Evolutionary conservation across 1,284 basidiomycete genomes (phyloP).

Genomic region (Fomes fomentarius): DNA sequence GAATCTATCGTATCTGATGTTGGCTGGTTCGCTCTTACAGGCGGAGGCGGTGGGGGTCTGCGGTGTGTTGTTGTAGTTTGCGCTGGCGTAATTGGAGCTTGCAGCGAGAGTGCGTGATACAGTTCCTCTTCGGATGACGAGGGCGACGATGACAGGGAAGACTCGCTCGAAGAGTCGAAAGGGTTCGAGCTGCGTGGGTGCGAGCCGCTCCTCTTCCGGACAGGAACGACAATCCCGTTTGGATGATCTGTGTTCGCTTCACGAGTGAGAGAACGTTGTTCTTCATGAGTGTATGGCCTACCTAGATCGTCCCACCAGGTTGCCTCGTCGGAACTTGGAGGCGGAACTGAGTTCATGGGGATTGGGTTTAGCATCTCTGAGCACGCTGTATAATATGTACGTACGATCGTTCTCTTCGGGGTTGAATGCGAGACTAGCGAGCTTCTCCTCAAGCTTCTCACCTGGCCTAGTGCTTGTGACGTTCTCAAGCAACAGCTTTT

Average conservation of each 20-base stretch:
- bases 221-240: constrained; percentile 61
- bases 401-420: constrained; percentile 44
- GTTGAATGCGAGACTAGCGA: constrained; percentile 47
- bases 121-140: constrained; percentile 84
- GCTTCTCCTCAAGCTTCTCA: constrained; percentile 73
- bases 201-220: constrained; percentile 40
- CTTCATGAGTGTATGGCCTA: constrained; percentile 33
- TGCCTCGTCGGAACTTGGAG: constrained; percentile 73
- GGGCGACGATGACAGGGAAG: constrained; percentile 69
- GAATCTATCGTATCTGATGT: constrained; percentile 11
- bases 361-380: neutral
- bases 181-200: constrained; percentile 54
- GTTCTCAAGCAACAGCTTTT: constrained; percentile 68
- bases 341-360: constrained; percentile 57
- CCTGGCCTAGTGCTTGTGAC: constrained; percentile 61
- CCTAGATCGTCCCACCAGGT: constrained; percentile 81
- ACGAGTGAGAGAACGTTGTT: neutral
- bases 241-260: constrained; percentile 51
- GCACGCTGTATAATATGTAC: constrained; percentile 5
- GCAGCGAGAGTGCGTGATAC: constrained; percentile 60
- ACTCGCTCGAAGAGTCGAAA: constrained; percentile 67
- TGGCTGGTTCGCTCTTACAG: constrained; percentile 30
- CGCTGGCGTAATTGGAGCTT: constrained; percentile 53
- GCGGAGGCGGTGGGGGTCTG: constrained; percentile 38
- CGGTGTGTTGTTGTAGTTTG: constrained; percentile 33